Evolutionary conservation across 306 rosid species (phyloP).

Genomic region (Ceratonia siliqua): DNA sequence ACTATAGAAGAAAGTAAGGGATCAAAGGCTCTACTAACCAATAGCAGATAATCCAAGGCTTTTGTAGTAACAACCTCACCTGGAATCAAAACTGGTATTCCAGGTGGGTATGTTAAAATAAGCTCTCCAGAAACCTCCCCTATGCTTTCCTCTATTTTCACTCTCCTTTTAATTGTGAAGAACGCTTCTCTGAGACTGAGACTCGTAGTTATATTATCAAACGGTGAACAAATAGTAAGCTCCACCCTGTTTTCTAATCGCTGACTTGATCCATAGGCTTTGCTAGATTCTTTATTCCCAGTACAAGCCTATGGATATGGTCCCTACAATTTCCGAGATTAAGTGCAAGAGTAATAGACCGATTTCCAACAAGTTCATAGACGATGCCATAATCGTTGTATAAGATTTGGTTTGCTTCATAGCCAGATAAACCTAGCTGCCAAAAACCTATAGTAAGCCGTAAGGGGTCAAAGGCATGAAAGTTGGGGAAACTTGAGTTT

Average conservation of each 20-base stretch:
- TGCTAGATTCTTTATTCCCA: conserved; percentile 59
- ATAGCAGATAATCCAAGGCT: conserved; percentile 66
- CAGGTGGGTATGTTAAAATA: conserved; percentile 84
- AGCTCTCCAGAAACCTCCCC: conserved; percentile 85
- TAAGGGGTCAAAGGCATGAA: conserved; percentile 64
- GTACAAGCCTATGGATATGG: conserved; percentile 65
- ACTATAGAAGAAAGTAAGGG: too few relatives aligned
- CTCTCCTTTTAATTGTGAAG: conserved; percentile 64
- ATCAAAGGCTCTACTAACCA: too few relatives aligned
- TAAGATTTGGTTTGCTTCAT: conserved; percentile 71
- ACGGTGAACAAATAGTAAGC: conserved; percentile 36
- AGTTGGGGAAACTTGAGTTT: conserved; percentile 45
- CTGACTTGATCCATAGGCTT: conserved; percentile 30
- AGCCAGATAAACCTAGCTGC: conserved; percentile 80
- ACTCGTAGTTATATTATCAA: conserved; percentile 48
- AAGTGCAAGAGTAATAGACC: conserved; percentile 64
- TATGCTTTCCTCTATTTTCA: conserved; percentile 50
- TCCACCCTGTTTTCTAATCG: conserved; percentile 33
- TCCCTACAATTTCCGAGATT: conserved; percentile 73
- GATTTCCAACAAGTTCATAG: conserved; percentile 79
- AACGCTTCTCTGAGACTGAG: conserved; percentile 90
- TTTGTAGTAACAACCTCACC: conserved; percentile 70
- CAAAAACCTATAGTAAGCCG: conserved; percentile 78
- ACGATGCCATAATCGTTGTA: conserved; percentile 55
- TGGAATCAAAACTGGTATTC: conserved; percentile 76